A percentile compares a stretch with the other conserved stretches of the same genome.
phyloP scores from a whole-genome alignment of 345 rosid species.

The Garcia nutans region DNA sequence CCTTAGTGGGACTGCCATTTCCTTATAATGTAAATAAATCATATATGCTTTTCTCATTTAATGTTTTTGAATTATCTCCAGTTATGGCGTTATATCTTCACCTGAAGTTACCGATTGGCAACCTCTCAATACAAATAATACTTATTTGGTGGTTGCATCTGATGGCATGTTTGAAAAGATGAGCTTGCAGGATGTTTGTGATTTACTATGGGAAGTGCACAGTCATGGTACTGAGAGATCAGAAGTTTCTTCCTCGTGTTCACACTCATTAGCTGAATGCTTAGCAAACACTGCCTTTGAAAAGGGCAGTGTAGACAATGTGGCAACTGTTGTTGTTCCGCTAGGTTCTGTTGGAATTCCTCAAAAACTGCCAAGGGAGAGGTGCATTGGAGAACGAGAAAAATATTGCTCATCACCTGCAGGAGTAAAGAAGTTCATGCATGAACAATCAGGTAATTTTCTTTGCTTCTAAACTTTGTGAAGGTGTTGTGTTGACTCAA shows the following conservation, averaged over 20 bases:
- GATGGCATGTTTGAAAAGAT: conserved; percentile 90
- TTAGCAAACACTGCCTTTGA: conserved; percentile 67
- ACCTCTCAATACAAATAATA: conserved; percentile 62
- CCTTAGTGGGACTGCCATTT: not conserved
- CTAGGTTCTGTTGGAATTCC: conserved; percentile 45
- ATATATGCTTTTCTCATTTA: not conserved
- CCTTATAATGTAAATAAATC: not conserved
- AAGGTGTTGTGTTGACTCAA: conserved; percentile 12
- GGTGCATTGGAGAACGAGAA: conserved; percentile 33
- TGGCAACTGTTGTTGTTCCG: conserved; percentile 82
- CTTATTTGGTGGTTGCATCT: conserved; percentile 87
- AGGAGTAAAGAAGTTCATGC: conserved; percentile 31
- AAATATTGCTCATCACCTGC: conserved; percentile 30
- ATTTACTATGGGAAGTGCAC: conserved; percentile 63
- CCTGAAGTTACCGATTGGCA: conserved; percentile 92
- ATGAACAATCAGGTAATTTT: conserved; percentile 50
- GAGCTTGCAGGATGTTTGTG: conserved; percentile 76
- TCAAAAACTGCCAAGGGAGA: conserved; percentile 42
- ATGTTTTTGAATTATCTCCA: conserved; percentile 26
- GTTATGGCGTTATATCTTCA: conserved; percentile 83
- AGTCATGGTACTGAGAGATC: conserved; percentile 37
- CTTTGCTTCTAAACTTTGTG: conserved; percentile 13
- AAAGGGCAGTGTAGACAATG: conserved; percentile 81
- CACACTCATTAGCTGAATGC: conserved; percentile 77
- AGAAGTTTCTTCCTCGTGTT: conserved; percentile 57